phyloP scores from a whole-genome alignment of 2,329 filamentous ascomycete species.

The Fusarium paranaense region DNA sequence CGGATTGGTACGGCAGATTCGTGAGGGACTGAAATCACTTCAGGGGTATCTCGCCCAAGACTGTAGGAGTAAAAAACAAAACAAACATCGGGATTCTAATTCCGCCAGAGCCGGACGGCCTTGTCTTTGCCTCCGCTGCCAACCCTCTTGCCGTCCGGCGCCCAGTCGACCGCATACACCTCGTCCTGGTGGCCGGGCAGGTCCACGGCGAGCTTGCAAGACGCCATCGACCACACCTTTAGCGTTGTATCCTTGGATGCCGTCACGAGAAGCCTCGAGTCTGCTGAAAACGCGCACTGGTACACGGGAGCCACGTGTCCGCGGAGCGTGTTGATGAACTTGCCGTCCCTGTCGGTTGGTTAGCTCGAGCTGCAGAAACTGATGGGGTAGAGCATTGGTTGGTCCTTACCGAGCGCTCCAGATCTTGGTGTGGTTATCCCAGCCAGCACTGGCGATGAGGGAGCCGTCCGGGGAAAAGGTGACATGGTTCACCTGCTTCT shows the following conservation, averaged over 20 bases:
- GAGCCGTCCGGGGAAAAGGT: slow-evolving; percentile 91
- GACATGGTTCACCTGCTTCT: slow-evolving; percentile 97
- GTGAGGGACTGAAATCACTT: slow-evolving; percentile 23
- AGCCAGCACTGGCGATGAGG: slow-evolving; percentile 87
- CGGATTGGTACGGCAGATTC: slow-evolving; percentile 18
- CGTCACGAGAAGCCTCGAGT: slow-evolving; percentile 89
- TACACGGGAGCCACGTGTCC: slow-evolving; percentile 94
- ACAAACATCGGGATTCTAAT: slow-evolving; percentile 53
- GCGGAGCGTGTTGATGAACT: slow-evolving; percentile 87
- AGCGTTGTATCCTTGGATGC: slow-evolving; percentile 92
- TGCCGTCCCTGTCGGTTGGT: slow-evolving; percentile 63
- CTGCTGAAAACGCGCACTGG: slow-evolving; percentile 91
- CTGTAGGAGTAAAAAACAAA: slow-evolving; percentile 24
- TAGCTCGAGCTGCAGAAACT: slow-evolving; percentile 15
- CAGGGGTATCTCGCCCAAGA: slow-evolving; percentile 38
- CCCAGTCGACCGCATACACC: slow-evolving; percentile 96
- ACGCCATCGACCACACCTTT: slow-evolving; percentile 93
- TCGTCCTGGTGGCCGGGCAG: slow-evolving; percentile 92
- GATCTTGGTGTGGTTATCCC: slow-evolving; percentile 94
- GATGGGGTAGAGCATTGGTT: not conserved
- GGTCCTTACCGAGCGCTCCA: slow-evolving; percentile 78
- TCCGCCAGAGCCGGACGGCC: slow-evolving; percentile 74
- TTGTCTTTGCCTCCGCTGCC: slow-evolving; percentile 96
- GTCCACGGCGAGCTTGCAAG: slow-evolving; percentile 82
- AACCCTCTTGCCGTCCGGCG: slow-evolving; percentile 87